Evolutionary conservation across 2,329 filamentous ascomycete species (phyloP).

Genomic region (Aspergillus niger): DNA sequence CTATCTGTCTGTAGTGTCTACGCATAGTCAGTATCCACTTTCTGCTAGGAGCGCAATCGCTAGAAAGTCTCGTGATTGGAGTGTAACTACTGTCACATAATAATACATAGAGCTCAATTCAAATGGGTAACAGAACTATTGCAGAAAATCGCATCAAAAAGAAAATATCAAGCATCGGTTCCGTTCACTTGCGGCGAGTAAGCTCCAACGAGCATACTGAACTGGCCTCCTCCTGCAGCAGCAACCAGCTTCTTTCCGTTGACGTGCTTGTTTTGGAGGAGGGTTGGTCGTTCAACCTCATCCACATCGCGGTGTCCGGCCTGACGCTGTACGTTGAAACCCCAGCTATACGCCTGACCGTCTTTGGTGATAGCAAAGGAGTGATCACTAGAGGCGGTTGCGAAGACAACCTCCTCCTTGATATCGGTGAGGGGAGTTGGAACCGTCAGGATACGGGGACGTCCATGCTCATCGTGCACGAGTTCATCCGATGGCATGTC

Average conservation of each 20-base stretch:
- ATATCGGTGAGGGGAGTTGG: constrained; percentile 12
- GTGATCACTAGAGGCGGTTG: constrained; percentile 56
- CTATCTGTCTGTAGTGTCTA: background rate
- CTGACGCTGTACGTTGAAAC: constrained; percentile 78
- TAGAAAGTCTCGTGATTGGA: background rate
- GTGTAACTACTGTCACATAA: background rate
- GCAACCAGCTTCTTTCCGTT: constrained; percentile 67
- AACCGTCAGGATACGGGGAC: constrained; percentile 18
- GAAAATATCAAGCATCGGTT: background rate
- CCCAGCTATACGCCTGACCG: constrained; percentile 73
- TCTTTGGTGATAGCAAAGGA: constrained; percentile 69
- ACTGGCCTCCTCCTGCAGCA: constrained; percentile 77
- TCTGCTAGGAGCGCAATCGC: background rate
- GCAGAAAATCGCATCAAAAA: background rate
- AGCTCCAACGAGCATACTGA: constrained; percentile 29
- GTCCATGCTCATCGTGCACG: constrained; percentile 11
- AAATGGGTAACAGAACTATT: background rate
- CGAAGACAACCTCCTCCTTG: constrained; percentile 7
- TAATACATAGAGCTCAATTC: constrained; percentile 2
- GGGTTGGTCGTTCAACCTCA: constrained; percentile 69
- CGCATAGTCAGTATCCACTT: background rate
- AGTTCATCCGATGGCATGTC: constrained; percentile 16
- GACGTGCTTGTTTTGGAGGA: constrained; percentile 71
- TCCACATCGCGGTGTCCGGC: constrained; percentile 52
- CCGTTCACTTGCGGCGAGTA: constrained; percentile 10